These are phyloP conservation scores for Hypholoma fasciculare DNA, from an alignment of 768 basidiomycete genomes.

Conservation along the genomic window DNA sequence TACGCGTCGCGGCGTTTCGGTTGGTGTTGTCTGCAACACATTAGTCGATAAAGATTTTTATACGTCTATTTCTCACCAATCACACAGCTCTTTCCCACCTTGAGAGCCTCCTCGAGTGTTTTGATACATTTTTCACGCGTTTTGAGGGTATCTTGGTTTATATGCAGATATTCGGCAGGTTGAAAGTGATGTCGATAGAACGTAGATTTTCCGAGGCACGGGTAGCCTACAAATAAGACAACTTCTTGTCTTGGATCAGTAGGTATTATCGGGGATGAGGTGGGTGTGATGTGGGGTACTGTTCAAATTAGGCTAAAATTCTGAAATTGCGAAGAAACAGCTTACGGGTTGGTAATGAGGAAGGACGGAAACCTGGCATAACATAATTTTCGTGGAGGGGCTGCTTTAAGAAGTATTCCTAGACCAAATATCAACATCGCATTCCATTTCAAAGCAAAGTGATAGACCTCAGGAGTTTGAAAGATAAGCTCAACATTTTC, in stretches of 20 bases:
- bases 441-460: background rate
- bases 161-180: constrained; percentile 68
- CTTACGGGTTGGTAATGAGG: constrained; percentile 38
- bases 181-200: constrained; percentile 75
- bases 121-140: constrained; percentile 77
- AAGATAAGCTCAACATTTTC: constrained; percentile 74
- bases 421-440: background rate
- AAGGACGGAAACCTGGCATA: constrained; percentile 72
- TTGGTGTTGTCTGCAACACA: constrained; percentile 83
- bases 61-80: constrained; percentile 52
- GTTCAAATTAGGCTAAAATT: constrained; percentile 2
- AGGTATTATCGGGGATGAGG: constrained; percentile 51
- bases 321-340: background rate
- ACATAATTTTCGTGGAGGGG: constrained; percentile 39
- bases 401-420: constrained; percentile 72
- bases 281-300: constrained; percentile 54
- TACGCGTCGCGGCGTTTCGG: constrained; percentile 67
- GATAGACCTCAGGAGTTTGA: constrained; percentile 77
- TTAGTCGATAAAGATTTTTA: background rate
- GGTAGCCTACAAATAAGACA: constrained; percentile 53
- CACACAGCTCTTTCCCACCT: constrained; percentile 64
- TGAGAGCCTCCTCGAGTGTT: constrained; percentile 55
- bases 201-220: constrained; percentile 75
- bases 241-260: constrained; percentile 36
- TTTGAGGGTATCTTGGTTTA: constrained; percentile 85